Evolutionary conservation across 306 rosid genomes (phyloP).

Genomic region (Comarum palustre): DNA sequence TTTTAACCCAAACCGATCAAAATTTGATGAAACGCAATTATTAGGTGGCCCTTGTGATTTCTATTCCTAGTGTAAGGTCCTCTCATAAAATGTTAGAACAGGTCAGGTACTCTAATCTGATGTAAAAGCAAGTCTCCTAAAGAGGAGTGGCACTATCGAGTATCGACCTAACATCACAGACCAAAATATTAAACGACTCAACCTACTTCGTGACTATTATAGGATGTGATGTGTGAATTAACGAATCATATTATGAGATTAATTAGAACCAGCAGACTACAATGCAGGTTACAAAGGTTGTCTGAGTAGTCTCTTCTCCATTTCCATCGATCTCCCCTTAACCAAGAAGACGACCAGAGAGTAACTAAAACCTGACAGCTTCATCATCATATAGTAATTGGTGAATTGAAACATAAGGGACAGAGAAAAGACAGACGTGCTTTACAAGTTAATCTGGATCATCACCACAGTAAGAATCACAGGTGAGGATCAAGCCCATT

Average conservation of each 20-base stretch:
- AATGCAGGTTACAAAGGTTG: conserved; percentile 13
- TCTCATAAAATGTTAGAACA: not conserved
- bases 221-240: not conserved
- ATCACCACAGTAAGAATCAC: not conserved
- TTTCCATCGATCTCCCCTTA: not conserved
- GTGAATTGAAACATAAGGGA: not conserved
- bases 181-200: not conserved
- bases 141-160: not conserved
- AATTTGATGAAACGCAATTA: not conserved
- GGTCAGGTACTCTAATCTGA: not conserved
- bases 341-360: not conserved
- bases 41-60: not conserved
- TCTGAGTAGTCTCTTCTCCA: not conserved
- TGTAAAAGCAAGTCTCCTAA: not conserved
- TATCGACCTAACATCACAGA: not conserved
- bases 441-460: conserved; percentile 2
- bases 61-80: too few species aligned
- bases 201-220: not conserved
- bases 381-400: conserved; percentile 8
- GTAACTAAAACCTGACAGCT: conserved; percentile 13
- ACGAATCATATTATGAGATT: not conserved
- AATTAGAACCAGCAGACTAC: not conserved
- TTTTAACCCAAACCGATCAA: not conserved
- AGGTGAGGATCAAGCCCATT: not conserved
- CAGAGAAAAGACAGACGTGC: conserved; percentile 10